These are phyloP conservation scores for Halophytophthora polymorphica DNA, from an alignment of 352 stramenopile species.

Conservation along the genomic window DNA sequence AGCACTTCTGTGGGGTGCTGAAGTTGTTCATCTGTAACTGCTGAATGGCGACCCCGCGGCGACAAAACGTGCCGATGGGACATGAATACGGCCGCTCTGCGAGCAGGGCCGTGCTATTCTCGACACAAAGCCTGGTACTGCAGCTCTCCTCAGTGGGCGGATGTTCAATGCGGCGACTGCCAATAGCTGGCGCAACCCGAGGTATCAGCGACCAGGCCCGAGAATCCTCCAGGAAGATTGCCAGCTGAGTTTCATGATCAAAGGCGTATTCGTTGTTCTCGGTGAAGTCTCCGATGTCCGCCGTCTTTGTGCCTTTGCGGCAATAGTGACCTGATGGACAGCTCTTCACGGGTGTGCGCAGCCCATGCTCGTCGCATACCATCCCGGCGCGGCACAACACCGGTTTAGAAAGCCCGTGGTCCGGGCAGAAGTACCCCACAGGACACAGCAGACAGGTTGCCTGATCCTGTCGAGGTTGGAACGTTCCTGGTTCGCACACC, in stretches of 20 bases:
- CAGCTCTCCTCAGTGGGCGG: conserved; percentile 50
- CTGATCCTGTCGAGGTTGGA: conserved; percentile 89
- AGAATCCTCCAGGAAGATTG: conserved; percentile 47
- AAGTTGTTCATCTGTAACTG: conserved; percentile 84
- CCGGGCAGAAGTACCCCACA: conserved; percentile 93
- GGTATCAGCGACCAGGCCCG: conserved; percentile 49
- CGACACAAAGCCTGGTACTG: conserved; percentile 46
- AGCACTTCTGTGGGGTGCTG: conserved; percentile 93
- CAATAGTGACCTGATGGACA: conserved; percentile 95
- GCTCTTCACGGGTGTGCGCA: conserved; percentile 67
- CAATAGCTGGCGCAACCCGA: conserved; percentile 44
- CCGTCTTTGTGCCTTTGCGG: conserved; percentile 89
- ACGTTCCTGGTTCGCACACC: conserved; percentile 89
- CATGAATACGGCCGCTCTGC: conserved; percentile 94
- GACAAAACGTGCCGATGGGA: conserved; percentile 92
- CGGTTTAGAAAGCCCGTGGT: conserved; percentile 87
- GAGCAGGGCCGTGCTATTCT: conserved; percentile 41
- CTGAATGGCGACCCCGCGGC: conserved; percentile 73
- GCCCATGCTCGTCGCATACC: conserved; percentile 91
- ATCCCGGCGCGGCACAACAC: conserved; percentile 89
- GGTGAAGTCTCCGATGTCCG: conserved; percentile 59
- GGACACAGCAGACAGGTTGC: conserved; percentile 87
- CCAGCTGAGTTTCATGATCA: conserved; percentile 64
- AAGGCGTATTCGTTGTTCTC: conserved; percentile 52
- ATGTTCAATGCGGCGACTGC: conserved; percentile 60